These are phyloP conservation scores for Dactylonectria macrodidyma DNA, from an alignment of 2,329 filamentous ascomycete genomes.

Conservation along the genomic window DNA sequence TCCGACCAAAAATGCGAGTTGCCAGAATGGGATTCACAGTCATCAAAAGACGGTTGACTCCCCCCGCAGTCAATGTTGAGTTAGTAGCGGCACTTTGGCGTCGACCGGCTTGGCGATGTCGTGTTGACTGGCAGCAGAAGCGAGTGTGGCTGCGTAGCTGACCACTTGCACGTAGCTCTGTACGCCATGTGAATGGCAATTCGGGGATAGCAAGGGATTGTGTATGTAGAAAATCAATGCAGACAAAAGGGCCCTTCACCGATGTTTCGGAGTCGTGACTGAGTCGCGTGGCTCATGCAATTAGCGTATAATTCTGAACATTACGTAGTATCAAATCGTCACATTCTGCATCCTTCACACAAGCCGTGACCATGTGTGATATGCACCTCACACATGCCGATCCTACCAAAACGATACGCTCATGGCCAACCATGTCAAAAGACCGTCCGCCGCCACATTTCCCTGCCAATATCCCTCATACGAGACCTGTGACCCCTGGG, in stretches of 20 bases:
- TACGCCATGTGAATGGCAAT: too few relatives aligned
- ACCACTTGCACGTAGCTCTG: too few relatives aligned
- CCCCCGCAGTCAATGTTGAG: too few relatives aligned
- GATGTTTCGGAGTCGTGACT: too few relatives aligned
- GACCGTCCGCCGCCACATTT: neutral
- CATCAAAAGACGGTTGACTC: neutral
- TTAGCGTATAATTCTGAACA: neutral
- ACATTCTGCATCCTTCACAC: neutral
- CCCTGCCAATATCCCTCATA: slow-evolving; percentile 1
- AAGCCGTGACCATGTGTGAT: neutral
- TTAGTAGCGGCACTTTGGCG: too few relatives aligned
- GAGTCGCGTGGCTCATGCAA: too few relatives aligned
- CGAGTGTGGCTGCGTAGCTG: too few relatives aligned
- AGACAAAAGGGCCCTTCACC: too few relatives aligned
- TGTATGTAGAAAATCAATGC: too few relatives aligned
- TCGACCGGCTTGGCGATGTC: too few relatives aligned
- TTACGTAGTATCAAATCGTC: neutral
- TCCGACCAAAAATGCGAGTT: neutral
- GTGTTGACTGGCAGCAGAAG: too few relatives aligned
- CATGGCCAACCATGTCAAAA: neutral
- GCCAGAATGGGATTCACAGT: neutral
- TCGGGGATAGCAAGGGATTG: too few relatives aligned
- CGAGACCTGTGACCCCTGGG: neutral
- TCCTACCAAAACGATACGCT: neutral
- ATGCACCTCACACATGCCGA: neutral